Base-by-base conservation (phyloP, 352 stramenopile genomes). In the Aphanomyces cochlioides region DNA sequence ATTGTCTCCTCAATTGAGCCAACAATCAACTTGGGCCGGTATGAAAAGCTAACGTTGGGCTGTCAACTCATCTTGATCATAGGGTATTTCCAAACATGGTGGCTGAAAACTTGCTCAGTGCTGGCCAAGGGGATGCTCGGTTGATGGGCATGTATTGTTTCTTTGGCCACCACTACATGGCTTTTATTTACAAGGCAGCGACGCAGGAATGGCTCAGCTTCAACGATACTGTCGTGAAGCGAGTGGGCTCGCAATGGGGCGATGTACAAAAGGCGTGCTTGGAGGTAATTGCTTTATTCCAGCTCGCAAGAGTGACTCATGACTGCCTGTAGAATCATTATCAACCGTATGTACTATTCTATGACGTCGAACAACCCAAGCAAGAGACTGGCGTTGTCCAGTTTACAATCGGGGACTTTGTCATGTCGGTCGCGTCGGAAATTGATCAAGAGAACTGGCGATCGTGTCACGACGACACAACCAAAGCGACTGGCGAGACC, bases 351-450 rank as follows among this genome's bases (percentile, higher is more conserved):
- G 54, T 70, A 28, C 40, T 70, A 15, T 70, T 70, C 28, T 70
- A 70, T 50, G 64, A 70, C 48, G 64, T 70, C 4, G 64, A 8
- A 13, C 34, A 34, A 17, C 19, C 47, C 19, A 21, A 41, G 13
- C 34, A 17, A 34, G 38, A 48, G 15, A 50, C 59, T n/a, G 39
- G 53, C 34, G 64, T 69, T 17, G 43, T 69, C 6, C 63, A 69
- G 50, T 69, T 69, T 41, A 69, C 63, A n/a, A 69, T 69, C 50
- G 63, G 63, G n/a, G 64, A 70, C 47, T 64, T 70, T 70, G 64
- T 70, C 19, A 47, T 70, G 36, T 70, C 64, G n/a, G 64, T 70
- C 15, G 64, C 64, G 48, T 64, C 64, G 6, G 64, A 70, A 63
- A 43, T 70, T 10, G 64, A 70, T 34, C 48, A 41, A 34, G 64